Base-by-base conservation (phyloP, 2,329 filamentous ascomycete genomes). In the Verticillium isaacii region DNA sequence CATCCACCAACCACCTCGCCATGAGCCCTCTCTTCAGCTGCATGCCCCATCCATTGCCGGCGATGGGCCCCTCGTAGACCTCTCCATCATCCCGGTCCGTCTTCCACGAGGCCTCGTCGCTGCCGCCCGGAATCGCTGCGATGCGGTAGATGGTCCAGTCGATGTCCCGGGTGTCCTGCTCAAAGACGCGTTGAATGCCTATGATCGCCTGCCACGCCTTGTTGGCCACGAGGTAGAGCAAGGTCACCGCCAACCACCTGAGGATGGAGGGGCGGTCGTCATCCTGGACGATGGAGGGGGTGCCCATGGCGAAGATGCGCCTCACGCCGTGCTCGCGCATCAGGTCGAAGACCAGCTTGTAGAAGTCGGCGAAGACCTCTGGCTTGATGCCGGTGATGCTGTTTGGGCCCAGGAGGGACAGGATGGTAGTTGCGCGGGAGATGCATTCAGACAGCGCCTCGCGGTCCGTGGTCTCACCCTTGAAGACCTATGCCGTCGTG, bases 221-320 rank as follows among this genome's bases (percentile, higher is more conserved):
- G 0, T 59, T 41, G 6, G 58, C 61, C 15, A 65, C 8, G 5
- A 67, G 14, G 1, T 64, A 55, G 15, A 72, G 61, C 2, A 70
- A 12, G 0, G 59, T 7, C 0, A 63, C 56, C 11, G 67, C 37
- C 6, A 67, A 56, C 56, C 7, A 64, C 14, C 32, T 64, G 1
- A 62, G 58, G n/a, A 66, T 50, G 50, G 56, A 68, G 50, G 65
- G 69, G 1, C 57, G 19, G 54, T 76, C 74, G n/a, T 70, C 64
- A 0, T 65, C 60, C 0, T 63, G 61, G n/a, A 66, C 61, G 32
- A 69, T 64, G 8, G 74, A 73, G 9, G 73, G 52, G 4, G 74
- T 76, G 9, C 69, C 65, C 71, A 75, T 74, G 5, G 69, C 72
- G 17, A 74, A 64, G 41, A 76, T 73, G 11, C 75, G 70, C 4